A percentile compares a stretch with the other conserved stretches of the same genome.
Conservation (phyloP, 75 land plant genomes). For the Gnetum montanum region DNA sequence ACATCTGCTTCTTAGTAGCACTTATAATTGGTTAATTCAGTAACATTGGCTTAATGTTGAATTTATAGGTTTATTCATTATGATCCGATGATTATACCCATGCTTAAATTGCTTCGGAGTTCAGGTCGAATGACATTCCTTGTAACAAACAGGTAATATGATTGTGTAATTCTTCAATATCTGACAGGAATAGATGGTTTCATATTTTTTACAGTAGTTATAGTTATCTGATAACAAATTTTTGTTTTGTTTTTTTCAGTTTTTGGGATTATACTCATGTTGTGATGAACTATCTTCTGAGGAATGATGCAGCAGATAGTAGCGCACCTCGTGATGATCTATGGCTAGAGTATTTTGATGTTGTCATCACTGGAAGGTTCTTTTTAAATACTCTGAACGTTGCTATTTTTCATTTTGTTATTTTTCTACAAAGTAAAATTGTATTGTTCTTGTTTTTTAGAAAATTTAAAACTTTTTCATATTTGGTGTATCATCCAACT, state of each 20-base stretch:
- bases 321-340: constrained; percentile 37
- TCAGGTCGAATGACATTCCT: constrained; percentile 92
- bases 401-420: not conserved
- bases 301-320: constrained; percentile 28
- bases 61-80: constrained; percentile 73
- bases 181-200: not conserved
- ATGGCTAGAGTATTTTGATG: constrained; percentile 92
- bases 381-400: constrained; percentile 2
- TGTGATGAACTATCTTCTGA: constrained; percentile 91
- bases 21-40: no score
- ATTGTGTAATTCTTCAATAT: no score
- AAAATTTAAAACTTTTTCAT: no score
- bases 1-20: no score
- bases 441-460: no score
- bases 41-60: not conserved
- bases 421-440: not conserved
- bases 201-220: not conserved
- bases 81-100: constrained; percentile 67
- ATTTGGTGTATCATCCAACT: no score
- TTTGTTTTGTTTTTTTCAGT: constrained; percentile 39
- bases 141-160: constrained; percentile 83
- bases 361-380: constrained; percentile 95
- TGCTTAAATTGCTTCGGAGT: constrained; percentile 90
- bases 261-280: constrained; percentile 98
- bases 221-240: no score